Evolutionary conservation across 305 asterid species (phyloP), one percentile per base, ranked within the genome.

Genomic region (Fraxinus xanthoxyloides): DNA sequence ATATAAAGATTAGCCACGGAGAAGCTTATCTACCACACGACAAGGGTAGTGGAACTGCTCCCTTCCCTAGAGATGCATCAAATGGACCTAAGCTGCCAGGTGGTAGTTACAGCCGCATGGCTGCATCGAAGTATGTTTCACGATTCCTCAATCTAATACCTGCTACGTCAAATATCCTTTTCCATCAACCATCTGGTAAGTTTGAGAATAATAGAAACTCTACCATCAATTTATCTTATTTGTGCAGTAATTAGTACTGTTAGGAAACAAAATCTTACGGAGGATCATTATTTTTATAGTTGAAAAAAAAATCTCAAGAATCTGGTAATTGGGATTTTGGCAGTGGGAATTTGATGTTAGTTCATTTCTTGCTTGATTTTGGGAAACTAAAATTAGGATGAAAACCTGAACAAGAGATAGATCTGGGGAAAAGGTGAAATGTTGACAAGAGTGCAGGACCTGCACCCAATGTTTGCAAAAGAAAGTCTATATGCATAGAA

Each of bases 11-110:
- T 85, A 93, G 99, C 89, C 99, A 92, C 75, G 99, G 99, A 76
- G 99, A 97, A 92, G 97, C 92, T 75, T 97, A 97, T 89, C 88
- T 97, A 79, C 98, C 98, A 73, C 99, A 97, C 38, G 99, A 97
- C 85, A 97, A 93, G 91, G 97, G 98, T 36, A 90, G 93, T 86
- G 99, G 97, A 86, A 90, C 92, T 85, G 89, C 94, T 72, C 89
- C 99, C 81, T 88, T 97, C 79, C 92, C 82, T 76, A 88, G 89
- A 87, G 93, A 90, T 34, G 36, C 87, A 67, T 38, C 93, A 78
- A 85, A 85, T 79, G 90, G 90, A 85, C 87, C 91, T 23, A 89
- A 89, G 84, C 84, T 88, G 76, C 92, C 94, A 76, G 89, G 85
- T 85, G 97, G 93, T 72, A 88, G 92, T 85, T 94, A 94, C 85